Base-by-base conservation (phyloP, 1,284 basidiomycete genomes). In the Cryptococcus deneoformans region DNA sequence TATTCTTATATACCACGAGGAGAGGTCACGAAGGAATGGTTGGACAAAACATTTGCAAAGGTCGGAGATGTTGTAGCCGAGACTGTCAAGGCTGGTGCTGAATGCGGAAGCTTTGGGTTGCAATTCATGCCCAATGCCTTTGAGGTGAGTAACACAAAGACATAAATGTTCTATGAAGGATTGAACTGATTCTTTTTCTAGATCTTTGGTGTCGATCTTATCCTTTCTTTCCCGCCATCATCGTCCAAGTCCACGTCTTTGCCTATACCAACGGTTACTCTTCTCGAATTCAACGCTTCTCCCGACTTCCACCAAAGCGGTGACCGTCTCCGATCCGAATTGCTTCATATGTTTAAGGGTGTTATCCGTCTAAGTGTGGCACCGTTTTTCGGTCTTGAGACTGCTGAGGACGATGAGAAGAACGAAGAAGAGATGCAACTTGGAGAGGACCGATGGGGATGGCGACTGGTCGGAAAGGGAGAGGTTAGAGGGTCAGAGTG, bases 221-320 rank as follows among this genome's bases (percentile, higher is more conserved):
- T 99, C 12, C 84, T 97, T 36, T 85, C 86, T 6, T 82, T 86
- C 66, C 73, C 72, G 37, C 57, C 63, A 10, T n/a, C n/a, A 6
- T 1, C 46, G 1, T 5, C 59, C 53, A 5, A 50, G 4, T 52
- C 58, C 0, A 12, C 50, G 9, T 2, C 36, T 8, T 83, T 89
- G 57, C 82, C 69, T 0, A 53, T 57, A 10, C 77, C 77, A 0
- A 60, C 84, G 62, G 86, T 92, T 2, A 87, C 88, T 58, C 79
- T 98, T 3, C 82, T 98, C 35, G 95, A 98, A 74, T 82, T 96
- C 70, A 98, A 98, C 73, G 87, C 94, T 20, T 94, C 96, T 66
- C 95, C 95, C 2, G 95, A 97, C 54, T 97, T 98, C 64, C 90
- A 94, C 67, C 84, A 97, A 62, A 94, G 91, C 0, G 96, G 95